These are phyloP conservation scores for Microdochium bolleyi DNA, from an alignment of 2,329 filamentous ascomycete genomes.

Conservation along the genomic window DNA sequence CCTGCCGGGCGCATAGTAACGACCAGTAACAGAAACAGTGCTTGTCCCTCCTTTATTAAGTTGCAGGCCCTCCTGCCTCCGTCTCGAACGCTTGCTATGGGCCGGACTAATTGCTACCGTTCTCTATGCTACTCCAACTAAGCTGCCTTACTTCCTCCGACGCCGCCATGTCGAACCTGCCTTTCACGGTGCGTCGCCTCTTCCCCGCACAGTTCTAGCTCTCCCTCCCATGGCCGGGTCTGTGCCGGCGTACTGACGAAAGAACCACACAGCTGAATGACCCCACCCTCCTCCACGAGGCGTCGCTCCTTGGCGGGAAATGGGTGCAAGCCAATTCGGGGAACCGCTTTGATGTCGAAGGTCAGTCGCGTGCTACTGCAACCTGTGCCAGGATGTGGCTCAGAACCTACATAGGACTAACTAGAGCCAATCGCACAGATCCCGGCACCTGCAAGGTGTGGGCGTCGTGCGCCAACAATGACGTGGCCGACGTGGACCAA, in stretches of 20 bases:
- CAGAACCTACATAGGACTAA: neutral
- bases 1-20: neutral
- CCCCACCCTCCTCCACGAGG: neutral
- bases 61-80: neutral
- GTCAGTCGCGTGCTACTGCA: neutral
- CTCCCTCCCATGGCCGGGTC: neutral
- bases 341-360: slow-evolving; percentile 1
- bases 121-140: neutral
- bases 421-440: neutral
- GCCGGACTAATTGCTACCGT: neutral
- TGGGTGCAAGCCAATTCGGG: slow-evolving; percentile 1
- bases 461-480: slow-evolving; percentile 1
- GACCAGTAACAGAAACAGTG: neutral
- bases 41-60: neutral
- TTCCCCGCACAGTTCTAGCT: neutral
- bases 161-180: neutral
- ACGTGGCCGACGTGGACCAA: neutral
- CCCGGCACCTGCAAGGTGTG: slow-evolving; percentile 1
- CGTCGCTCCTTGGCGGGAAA: slow-evolving; percentile 1
- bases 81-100: neutral
- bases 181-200: neutral
- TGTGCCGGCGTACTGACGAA: neutral
- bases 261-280: slow-evolving; percentile 1
- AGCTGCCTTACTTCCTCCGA: neutral
- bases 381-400: neutral